Evolutionary conservation across 495 filamentous ascomycete genomes (phyloP).

Genomic region (Podospora tetraspora): DNA sequence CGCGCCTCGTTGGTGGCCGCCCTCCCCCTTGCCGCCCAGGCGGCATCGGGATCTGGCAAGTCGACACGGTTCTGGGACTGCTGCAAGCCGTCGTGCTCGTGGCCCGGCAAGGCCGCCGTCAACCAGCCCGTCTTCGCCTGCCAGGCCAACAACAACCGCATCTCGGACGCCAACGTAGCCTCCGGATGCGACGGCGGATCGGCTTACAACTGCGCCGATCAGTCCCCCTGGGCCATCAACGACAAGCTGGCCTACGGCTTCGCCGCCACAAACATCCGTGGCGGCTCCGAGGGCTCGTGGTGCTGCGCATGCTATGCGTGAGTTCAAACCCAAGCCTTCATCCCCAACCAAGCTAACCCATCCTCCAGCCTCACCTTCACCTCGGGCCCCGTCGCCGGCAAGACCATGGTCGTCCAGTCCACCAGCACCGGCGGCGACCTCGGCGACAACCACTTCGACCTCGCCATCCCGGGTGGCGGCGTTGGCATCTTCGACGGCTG

Average conservation of each 20-base stretch:
- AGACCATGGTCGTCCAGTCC: constrained; percentile 58
- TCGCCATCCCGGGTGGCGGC: constrained; percentile 55
- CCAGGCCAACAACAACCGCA: constrained; percentile 45
- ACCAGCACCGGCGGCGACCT: constrained; percentile 58
- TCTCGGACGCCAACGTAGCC: constrained; percentile 22
- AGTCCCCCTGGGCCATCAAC: constrained; percentile 51
- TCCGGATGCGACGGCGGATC: constrained; percentile 40
- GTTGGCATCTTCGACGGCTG: constrained; percentile 54
- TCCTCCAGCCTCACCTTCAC: constrained; percentile 31
- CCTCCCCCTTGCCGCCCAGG: constrained; percentile 21
- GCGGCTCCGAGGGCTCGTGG: constrained; percentile 43
- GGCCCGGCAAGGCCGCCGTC: constrained; percentile 48
- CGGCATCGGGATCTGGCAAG: constrained; percentile 24
- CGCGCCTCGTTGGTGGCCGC: constrained; percentile 20
- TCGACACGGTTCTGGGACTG: constrained; percentile 49
- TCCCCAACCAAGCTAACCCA: constrained; percentile 5
- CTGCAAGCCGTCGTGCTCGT: constrained; percentile 56
- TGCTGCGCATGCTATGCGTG: constrained; percentile 55
- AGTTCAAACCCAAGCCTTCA: constrained; percentile 22
- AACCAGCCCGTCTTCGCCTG: constrained; percentile 48
- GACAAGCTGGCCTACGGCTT: constrained; percentile 51
- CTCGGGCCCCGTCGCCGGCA: constrained; percentile 42
- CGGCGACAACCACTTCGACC: constrained; percentile 52
- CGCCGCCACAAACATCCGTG: constrained; percentile 45
- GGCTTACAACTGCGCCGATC: constrained; percentile 50